Percentiles rank a stretch among this genome's conserved stretches.
These are phyloP conservation scores for Macrolepiota dolichaula DNA, from an alignment of 768 basidiomycete species.

Conservation along the genomic window DNA sequence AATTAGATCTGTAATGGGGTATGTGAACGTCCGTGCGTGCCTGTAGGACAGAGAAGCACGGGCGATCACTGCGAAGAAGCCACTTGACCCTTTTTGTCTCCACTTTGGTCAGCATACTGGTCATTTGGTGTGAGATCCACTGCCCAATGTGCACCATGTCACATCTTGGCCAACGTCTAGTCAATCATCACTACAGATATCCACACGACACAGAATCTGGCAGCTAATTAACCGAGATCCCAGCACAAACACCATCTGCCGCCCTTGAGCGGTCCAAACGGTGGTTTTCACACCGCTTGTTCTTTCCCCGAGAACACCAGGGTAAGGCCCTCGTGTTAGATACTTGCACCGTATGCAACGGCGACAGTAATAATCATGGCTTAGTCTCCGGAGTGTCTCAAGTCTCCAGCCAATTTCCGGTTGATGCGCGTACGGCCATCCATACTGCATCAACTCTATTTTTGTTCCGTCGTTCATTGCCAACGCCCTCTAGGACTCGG, in stretches of 20 bases:
- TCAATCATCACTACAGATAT: not conserved
- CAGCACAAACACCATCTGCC: not conserved
- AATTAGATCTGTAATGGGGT: not conserved
- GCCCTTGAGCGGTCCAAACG: not conserved
- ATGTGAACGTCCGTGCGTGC: not conserved
- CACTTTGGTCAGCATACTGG: not conserved
- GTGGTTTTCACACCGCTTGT: too few relatives aligned
- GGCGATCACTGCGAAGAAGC: not conserved
- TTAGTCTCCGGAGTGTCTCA: not conserved
- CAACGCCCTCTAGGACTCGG: not conserved
- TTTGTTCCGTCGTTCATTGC: not conserved
- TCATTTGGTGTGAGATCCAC: not conserved
- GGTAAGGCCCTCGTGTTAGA: too few relatives aligned
- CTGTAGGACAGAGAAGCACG: slow-evolving; percentile 3
- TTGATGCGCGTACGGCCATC: not conserved
- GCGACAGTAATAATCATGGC: not conserved
- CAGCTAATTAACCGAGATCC: not conserved
- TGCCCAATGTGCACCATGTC: not conserved
- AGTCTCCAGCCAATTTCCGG: not conserved
- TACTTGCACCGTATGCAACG: not conserved
- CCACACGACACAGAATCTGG: not conserved
- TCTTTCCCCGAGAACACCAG: too few relatives aligned
- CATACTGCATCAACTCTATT: not conserved
- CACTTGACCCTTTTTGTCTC: too few relatives aligned
- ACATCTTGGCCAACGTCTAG: not conserved